phyloP scores from a whole-genome alignment of 352 stramenopile species.

The Phytophthora sp. region DNA sequence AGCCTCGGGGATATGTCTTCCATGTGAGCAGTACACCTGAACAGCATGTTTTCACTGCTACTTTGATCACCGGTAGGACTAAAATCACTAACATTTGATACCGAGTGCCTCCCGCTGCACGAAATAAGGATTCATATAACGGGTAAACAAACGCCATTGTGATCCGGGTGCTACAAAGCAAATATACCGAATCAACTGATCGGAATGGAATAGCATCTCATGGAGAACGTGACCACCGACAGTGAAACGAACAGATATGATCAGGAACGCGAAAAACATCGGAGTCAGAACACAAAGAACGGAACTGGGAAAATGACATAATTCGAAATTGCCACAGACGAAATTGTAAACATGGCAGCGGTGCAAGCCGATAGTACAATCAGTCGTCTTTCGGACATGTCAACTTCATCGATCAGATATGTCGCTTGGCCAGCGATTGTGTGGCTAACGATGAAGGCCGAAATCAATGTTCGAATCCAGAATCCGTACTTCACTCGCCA shows the following conservation, averaged over 20 bases:
- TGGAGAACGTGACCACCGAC: not conserved
- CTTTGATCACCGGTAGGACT: constrained; percentile 32
- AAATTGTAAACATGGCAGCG: not conserved
- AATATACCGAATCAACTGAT: constrained; percentile 10
- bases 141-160: constrained; percentile 12
- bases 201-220: not conserved
- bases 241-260: not conserved
- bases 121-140: constrained; percentile 7
- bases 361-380: not conserved
- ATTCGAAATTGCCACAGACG: not conserved
- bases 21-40: constrained; percentile 6
- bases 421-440: not conserved
- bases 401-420: not conserved
- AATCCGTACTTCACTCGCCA: constrained; percentile 14
- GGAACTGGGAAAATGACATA: constrained; percentile 12
- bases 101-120: not conserved
- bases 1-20: constrained; percentile 20
- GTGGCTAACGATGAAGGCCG: not conserved
- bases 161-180: constrained; percentile 2
- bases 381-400: not conserved
- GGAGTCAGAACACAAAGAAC: constrained; percentile 6
- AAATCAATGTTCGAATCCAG: constrained; percentile 7
- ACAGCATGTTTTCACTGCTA: constrained; percentile 21
- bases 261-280: constrained; percentile 3
- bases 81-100: constrained; percentile 9